A percentile compares a stretch with the other conserved stretches of the same genome.
Evolutionary conservation across 257 asterid genomes (phyloP).

Genomic region (Ligustrum vulgare): DNA sequence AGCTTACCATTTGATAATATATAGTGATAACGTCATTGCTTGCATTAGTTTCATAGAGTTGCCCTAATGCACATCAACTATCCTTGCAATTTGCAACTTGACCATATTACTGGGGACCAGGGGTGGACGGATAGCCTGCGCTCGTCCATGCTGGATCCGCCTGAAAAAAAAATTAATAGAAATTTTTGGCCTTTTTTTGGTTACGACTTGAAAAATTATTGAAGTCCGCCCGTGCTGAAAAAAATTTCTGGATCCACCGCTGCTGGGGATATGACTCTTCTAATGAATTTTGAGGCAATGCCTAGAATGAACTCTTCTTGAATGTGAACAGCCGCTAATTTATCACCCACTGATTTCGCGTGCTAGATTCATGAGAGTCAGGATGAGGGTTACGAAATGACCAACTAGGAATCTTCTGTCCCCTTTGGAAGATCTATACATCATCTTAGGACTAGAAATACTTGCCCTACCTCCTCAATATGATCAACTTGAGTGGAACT

Average conservation of each 20-base stretch:
- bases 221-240: no score
- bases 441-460: constrained; percentile 40
- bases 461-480: constrained; percentile 35
- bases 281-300: constrained; percentile 13
- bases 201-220: no score
- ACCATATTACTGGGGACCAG: not conserved
- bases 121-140: no score
- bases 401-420: constrained; percentile 57
- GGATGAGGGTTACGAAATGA: constrained; percentile 38
- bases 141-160: no score
- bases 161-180: no score
- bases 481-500: constrained; percentile 38
- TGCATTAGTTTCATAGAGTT: constrained; percentile 15
- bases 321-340: constrained; percentile 30
- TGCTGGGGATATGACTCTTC: no score
- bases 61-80: not conserved
- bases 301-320: constrained; percentile 24
- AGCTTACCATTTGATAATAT: not conserved
- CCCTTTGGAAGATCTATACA: constrained; percentile 37
- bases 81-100: constrained; percentile 9
- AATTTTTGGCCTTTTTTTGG: no score
- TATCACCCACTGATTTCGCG: constrained; percentile 31
- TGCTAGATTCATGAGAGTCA: constrained; percentile 30
- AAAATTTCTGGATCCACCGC: no score
- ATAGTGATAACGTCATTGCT: not conserved